Evolutionary conservation across 2,329 filamentous ascomycete species (phyloP).

Genomic region (Pseudopyricularia cyperi): DNA sequence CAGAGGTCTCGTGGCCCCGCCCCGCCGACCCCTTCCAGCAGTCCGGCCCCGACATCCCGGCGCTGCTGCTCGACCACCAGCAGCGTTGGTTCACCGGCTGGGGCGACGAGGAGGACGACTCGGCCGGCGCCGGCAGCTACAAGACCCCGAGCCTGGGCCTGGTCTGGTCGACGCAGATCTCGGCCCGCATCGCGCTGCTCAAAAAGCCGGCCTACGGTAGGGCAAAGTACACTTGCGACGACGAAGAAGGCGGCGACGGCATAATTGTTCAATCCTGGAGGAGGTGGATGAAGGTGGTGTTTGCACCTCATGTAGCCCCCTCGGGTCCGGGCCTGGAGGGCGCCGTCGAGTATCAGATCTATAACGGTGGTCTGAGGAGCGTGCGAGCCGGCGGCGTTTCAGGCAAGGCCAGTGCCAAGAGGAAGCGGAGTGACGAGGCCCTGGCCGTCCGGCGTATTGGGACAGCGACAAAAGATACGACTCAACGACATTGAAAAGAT

Average conservation of each 20-base stretch:
- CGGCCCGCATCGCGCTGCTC: conserved; percentile 68
- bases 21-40: conserved; percentile 15
- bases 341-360: conserved; percentile 64
- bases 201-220: conserved; percentile 47
- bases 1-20: conserved; percentile 11
- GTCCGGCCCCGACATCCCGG: conserved; percentile 22
- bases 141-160: conserved; percentile 84
- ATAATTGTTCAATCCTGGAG: conserved; percentile 46
- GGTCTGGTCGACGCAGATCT: conserved; percentile 83
- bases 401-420: conserved; percentile 11
- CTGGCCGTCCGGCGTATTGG: too few relatives aligned
- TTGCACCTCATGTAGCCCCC: conserved; percentile 60
- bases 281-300: conserved; percentile 79
- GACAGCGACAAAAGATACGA: too few relatives aligned
- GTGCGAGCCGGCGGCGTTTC: not conserved
- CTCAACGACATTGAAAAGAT: too few relatives aligned
- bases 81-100: conserved; percentile 93
- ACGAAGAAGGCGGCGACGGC: conserved; percentile 18
- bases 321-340: conserved; percentile 32
- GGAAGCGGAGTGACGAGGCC: conserved; percentile 5
- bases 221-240: conserved; percentile 23
- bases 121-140: conserved; percentile 30
- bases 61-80: conserved; percentile 72
- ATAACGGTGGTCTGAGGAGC: conserved; percentile 45
- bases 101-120: conserved; percentile 57